Conservation (phyloP, 345 rosid species). For the Hevea brasiliensis region DNA sequence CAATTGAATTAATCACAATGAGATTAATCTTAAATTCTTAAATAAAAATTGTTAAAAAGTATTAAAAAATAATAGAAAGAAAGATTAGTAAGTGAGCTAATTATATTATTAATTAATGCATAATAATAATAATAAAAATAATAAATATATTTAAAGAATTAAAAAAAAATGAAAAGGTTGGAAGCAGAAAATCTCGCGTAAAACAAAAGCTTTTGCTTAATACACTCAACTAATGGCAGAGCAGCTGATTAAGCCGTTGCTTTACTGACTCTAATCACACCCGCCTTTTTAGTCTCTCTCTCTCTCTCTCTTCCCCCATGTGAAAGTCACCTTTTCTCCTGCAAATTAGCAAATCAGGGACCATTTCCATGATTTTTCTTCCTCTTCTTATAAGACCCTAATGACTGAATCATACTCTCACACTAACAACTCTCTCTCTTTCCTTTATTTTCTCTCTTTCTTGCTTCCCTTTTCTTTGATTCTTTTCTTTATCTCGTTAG, state of each 20-base stretch:
- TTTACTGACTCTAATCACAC: constrained; percentile 14
- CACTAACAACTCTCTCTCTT: not conserved
- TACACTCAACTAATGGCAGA: not conserved
- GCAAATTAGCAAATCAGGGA: constrained; percentile 14
- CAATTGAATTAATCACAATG: no score
- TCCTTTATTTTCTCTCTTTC: not conserved
- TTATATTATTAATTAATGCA: no score
- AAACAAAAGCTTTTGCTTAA: not conserved
- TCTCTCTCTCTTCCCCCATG: constrained; percentile 31
- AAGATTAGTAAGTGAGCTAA: no score
- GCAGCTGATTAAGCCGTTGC: not conserved
- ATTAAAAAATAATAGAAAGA: no score
- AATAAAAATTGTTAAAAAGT: no score
- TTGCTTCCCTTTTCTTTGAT: constrained; percentile 3
- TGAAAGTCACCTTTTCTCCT: constrained; percentile 18
- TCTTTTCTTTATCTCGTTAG: constrained; percentile 6
- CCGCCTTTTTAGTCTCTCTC: constrained; percentile 35
- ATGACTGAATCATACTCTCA: not conserved
- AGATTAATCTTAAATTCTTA: no score
- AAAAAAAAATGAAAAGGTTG: not conserved
- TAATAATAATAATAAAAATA: no score
- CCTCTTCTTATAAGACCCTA: not conserved
- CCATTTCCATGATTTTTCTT: not conserved
- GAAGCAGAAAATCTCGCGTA: no score
- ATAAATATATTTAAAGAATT: no score